Conservation (phyloP, 2,329 filamentous ascomycete genomes). For the Aureobasidium sp. region DNA sequence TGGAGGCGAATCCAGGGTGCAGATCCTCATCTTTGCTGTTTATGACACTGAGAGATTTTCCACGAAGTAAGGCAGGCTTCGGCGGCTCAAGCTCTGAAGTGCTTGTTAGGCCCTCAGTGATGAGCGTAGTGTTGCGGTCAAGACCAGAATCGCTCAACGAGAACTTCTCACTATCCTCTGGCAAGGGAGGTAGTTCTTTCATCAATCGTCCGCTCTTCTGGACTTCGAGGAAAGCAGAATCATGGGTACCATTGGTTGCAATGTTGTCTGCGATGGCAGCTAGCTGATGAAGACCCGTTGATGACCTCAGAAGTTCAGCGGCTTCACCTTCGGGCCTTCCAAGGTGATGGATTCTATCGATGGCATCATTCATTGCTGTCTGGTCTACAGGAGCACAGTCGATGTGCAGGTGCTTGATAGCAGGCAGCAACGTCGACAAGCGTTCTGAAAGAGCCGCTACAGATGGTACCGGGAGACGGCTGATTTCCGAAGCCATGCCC, state of each 20-base stretch:
- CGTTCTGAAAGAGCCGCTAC: conserved; percentile 37
- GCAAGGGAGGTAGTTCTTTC: conserved; percentile 29
- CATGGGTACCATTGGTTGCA: conserved; percentile 28
- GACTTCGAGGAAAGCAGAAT: conserved; percentile 20
- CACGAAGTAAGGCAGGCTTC: conserved; percentile 20
- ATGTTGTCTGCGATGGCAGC: conserved; percentile 30
- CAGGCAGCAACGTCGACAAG: conserved; percentile 37
- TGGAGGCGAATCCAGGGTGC: conserved; percentile 10
- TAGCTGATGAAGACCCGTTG: conserved; percentile 28
- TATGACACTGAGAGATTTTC: conserved; percentile 16
- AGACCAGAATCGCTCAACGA: conserved; percentile 9
- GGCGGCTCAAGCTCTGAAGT: conserved; percentile 2
- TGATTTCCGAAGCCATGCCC: conserved; percentile 33
- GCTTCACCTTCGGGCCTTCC: conserved; percentile 20
- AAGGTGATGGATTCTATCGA: conserved; percentile 27
- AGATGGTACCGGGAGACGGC: conserved; percentile 38
- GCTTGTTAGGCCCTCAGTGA: neutral
- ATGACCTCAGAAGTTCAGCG: conserved; percentile 20
- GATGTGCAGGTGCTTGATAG: conserved; percentile 32
- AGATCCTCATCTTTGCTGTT: neutral
- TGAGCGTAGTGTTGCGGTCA: conserved; percentile 3
- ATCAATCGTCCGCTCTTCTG: conserved; percentile 19
- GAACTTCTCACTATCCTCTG: conserved; percentile 15
- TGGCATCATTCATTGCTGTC: conserved; percentile 27
- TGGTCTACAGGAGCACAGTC: conserved; percentile 28